Evolutionary conservation across 306 rosid genomes (phyloP).

Genomic region (Vicia faba): DNA sequence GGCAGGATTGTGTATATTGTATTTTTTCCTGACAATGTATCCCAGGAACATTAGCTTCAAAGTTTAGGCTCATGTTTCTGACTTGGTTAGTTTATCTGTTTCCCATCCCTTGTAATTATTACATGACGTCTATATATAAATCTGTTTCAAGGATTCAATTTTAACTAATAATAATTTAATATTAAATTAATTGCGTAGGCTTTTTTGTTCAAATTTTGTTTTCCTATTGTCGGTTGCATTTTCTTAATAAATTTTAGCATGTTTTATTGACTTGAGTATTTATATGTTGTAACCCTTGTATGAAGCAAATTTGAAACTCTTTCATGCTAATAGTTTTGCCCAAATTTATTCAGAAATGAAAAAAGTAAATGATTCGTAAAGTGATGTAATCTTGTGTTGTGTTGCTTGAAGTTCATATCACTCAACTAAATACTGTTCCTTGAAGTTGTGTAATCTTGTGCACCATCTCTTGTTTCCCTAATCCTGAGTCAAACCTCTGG

Average conservation of each 20-base stretch:
- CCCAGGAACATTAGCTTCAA: conserved; percentile 85
- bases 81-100: conserved; percentile 94
- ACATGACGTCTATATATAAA: conserved; percentile 48
- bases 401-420: conserved; percentile 20
- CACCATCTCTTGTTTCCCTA: conserved; percentile 10
- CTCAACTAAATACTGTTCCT: conserved; percentile 20
- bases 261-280: conserved; percentile 14
- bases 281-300: neutral
- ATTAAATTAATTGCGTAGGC: conserved; percentile 23
- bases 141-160: conserved; percentile 41
- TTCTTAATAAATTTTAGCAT: neutral
- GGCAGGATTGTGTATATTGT: conserved; percentile 96
- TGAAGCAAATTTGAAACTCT: conserved; percentile 8
- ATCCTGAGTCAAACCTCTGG: neutral
- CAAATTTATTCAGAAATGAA: neutral
- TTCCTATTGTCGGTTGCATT: conserved; percentile 3
- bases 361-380: neutral
- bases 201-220: conserved; percentile 1
- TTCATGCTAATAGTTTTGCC: conserved; percentile 11
- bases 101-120: conserved; percentile 71
- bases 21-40: conserved; percentile 92
- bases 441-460: conserved; percentile 16
- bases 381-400: neutral
- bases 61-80: conserved; percentile 84
- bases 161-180: conserved; percentile 32